Evolutionary conservation across 1,139 yeast genomes (phyloP).

Genomic region (Pichia sp.): DNA sequence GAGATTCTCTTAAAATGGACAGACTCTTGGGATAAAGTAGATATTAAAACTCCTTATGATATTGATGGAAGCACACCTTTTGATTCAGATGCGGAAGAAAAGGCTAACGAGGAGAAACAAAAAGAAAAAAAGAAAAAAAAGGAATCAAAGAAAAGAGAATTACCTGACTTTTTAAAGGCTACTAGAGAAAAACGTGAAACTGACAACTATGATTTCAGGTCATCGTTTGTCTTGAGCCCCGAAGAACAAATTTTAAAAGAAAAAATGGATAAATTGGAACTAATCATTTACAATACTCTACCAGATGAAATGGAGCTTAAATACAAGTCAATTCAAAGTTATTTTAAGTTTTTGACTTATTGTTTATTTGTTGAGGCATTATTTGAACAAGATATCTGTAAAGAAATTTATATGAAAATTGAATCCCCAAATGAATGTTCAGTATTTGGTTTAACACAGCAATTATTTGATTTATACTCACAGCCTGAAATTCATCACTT

Average conservation of each 20-base stretch:
- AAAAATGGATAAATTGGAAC: constrained; percentile 12
- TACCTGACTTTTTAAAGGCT: neutral
- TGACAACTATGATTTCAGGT: neutral
- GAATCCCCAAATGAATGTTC: constrained; percentile 28
- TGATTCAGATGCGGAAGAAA: neutral
- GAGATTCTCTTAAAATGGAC: neutral
- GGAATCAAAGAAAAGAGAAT: neutral
- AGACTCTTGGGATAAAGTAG: neutral
- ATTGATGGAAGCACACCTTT: neutral
- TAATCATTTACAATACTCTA: constrained; percentile 13
- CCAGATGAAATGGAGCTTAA: constrained; percentile 32
- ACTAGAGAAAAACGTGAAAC: constrained; percentile 2
- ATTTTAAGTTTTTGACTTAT: constrained; percentile 50
- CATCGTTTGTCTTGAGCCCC: constrained; percentile 12
- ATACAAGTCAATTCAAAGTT: constrained; percentile 41
- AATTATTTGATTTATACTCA: constrained; percentile 18
- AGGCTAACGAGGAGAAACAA: neutral
- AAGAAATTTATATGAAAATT: constrained; percentile 39
- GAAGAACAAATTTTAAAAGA: constrained; percentile 11
- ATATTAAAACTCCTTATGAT: neutral
- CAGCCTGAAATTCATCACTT: constrained; percentile 29
- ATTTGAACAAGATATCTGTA: constrained; percentile 35
- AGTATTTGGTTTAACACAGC: constrained; percentile 24
- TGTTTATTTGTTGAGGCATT: constrained; percentile 55
- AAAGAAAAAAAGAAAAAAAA: neutral